Conservation (phyloP, 2,329 filamentous ascomycete genomes). For the Neofusicoccum kwambonambiense region DNA sequence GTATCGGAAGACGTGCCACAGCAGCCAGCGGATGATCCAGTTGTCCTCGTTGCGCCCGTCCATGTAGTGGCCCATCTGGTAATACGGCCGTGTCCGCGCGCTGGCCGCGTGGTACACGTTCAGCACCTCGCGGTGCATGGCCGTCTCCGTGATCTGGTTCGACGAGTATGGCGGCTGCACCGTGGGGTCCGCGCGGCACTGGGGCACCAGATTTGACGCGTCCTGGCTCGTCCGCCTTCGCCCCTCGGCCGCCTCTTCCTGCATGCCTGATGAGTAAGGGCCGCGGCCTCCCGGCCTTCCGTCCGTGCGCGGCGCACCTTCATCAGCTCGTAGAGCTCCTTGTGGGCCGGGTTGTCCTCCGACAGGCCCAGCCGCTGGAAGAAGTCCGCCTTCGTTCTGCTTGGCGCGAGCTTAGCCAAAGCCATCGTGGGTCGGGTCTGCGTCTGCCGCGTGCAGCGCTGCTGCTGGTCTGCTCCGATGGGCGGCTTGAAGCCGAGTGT, state of each 20-base stretch:
- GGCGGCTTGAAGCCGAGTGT: not conserved
- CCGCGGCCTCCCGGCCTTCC: not conserved
- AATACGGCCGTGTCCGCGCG: slow-evolving; percentile 39
- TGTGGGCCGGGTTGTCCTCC: slow-evolving; percentile 36
- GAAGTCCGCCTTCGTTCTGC: slow-evolving; percentile 35
- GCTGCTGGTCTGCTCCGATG: not conserved
- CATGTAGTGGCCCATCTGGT: slow-evolving; percentile 42
- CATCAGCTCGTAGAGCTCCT: slow-evolving; percentile 43
- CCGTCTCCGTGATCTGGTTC: slow-evolving; percentile 49
- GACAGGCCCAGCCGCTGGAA: slow-evolving; percentile 43
- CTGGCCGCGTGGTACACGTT: slow-evolving; percentile 42
- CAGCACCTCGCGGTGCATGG: slow-evolving; percentile 46
- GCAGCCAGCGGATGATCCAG: slow-evolving; percentile 53
- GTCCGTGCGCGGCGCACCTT: slow-evolving; percentile 35
- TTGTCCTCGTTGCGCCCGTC: slow-evolving; percentile 46
- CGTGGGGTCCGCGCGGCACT: slow-evolving; percentile 33
- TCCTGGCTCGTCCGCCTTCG: slow-evolving; percentile 43
- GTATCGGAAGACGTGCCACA: slow-evolving; percentile 54
- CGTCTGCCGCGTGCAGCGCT: not conserved
- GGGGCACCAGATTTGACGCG: slow-evolving; percentile 39
- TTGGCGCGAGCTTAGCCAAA: slow-evolving; percentile 16
- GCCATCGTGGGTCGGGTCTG: slow-evolving; percentile 11
- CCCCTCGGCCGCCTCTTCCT: slow-evolving; percentile 46
- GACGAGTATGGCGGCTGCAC: slow-evolving; percentile 44
- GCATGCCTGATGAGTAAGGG: slow-evolving; percentile 13